Percentiles rank a stretch among this genome's conserved stretches.
phyloP scores from a whole-genome alignment of 129 eudicot species.

The Arctium minus region DNA sequence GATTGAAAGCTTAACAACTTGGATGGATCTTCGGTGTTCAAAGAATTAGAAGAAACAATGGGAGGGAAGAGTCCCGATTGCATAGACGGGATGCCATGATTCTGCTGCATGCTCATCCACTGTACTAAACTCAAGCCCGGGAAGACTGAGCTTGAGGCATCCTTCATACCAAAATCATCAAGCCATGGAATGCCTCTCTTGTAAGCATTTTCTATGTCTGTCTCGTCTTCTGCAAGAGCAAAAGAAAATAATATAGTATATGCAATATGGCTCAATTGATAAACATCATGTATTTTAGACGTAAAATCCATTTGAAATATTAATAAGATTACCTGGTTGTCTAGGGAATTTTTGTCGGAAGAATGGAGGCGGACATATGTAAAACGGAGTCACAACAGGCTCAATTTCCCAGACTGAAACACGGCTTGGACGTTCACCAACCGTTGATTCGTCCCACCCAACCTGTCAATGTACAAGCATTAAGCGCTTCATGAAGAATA shows the following conservation, averaged over 20 bases:
- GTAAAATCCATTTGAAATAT: too few species aligned
- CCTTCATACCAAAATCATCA: conserved; percentile 70
- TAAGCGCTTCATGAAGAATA: not conserved
- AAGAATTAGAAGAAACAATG: conserved; percentile 1
- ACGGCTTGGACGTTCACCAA: conserved; percentile 90
- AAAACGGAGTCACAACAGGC: conserved; percentile 91
- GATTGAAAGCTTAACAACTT: conserved; percentile 52
- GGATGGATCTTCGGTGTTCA: conserved; percentile 61
- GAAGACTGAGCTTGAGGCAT: conserved; percentile 58
- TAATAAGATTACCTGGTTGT: conserved; percentile 38
- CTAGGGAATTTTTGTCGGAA: conserved; percentile 72
- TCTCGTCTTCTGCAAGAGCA: conserved; percentile 41
- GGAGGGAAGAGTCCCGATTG: conserved; percentile 29
- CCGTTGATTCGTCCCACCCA: conserved; percentile 96
- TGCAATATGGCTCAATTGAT: not conserved
- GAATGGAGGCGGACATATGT: conserved; percentile 93
- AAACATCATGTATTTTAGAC: too few species aligned
- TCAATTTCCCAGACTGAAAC: conserved; percentile 96
- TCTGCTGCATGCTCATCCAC: conserved; percentile 98
- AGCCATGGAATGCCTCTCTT: conserved; percentile 84
- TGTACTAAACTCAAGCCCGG: conserved; percentile 87
- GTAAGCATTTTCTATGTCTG: conserved; percentile 61
- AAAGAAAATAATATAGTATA: not conserved
- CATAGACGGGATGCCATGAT: conserved; percentile 47
- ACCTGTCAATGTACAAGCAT: conserved; percentile 43